Conservation (phyloP, 1,284 basidiomycete species). For the Afroboletus lepidellus region DNA sequence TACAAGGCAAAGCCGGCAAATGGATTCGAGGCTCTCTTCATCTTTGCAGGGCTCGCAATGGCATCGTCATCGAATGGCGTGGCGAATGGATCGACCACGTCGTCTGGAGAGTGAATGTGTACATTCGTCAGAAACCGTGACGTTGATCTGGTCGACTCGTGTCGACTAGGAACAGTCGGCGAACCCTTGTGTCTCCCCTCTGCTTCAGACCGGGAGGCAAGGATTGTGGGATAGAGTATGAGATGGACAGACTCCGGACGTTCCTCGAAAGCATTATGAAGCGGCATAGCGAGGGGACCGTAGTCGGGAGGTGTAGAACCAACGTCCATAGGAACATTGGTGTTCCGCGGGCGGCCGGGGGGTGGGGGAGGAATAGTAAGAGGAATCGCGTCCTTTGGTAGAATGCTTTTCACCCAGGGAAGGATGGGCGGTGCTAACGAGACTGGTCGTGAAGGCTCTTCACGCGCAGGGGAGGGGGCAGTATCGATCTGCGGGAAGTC, state of each 20-base stretch:
- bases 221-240: conserved; percentile 16
- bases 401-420: conserved; percentile 39
- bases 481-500: conserved; percentile 37
- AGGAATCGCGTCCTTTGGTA: conserved; percentile 31
- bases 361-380: conserved; percentile 29
- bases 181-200: conserved; percentile 31
- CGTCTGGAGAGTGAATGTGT: conserved; percentile 40
- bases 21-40: conserved; percentile 30
- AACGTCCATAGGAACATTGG: conserved; percentile 32
- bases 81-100: conserved; percentile 55
- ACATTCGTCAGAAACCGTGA: conserved; percentile 48
- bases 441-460: conserved; percentile 38
- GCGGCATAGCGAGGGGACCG: conserved; percentile 45
- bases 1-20: conserved; percentile 32
- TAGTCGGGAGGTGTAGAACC: conserved; percentile 24
- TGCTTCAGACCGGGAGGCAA: conserved; percentile 6
- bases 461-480: conserved; percentile 25
- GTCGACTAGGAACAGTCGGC: conserved; percentile 32
- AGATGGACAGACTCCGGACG: conserved; percentile 23
- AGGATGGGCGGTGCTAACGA: conserved; percentile 37
- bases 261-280: conserved; percentile 51
- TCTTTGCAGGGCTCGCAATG: conserved; percentile 24
- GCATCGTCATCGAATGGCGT: conserved; percentile 78
- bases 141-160: conserved; percentile 37
- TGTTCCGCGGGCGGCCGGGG: conserved; percentile 28